Conservation (phyloP, 345 rosid species). For the Microcos paniculata region DNA sequence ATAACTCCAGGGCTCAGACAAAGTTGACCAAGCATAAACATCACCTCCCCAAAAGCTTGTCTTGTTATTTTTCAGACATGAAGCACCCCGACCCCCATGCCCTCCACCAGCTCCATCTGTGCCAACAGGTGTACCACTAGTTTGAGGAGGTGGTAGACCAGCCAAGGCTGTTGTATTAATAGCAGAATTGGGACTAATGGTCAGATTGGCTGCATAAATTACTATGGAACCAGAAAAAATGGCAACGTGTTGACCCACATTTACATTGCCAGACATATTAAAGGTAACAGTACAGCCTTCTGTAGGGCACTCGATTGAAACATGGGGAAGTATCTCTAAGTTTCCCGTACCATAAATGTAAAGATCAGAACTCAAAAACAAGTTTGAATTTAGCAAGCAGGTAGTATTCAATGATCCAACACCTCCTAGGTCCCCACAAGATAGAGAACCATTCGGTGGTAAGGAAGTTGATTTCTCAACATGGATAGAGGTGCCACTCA, state of each 20-base stretch:
- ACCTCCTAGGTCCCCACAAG: conserved; percentile 79
- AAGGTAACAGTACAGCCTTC: conserved; percentile 70
- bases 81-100: conserved; percentile 98
- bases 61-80: conserved; percentile 58
- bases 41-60: conserved; percentile 92
- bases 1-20: conserved; percentile 88
- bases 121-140: conserved; percentile 89
- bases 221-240: conserved; percentile 73
- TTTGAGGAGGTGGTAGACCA: conserved; percentile 90
- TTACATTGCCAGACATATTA: conserved; percentile 76
- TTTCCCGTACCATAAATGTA: conserved; percentile 65
- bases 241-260: conserved; percentile 60
- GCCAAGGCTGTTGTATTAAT: conserved; percentile 77
- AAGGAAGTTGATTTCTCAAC: conserved; percentile 22
- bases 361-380: conserved; percentile 59
- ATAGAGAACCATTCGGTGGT: conserved; percentile 32
- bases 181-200: conserved; percentile 55
- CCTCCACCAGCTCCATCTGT: conserved; percentile 96
- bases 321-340: conserved; percentile 70
- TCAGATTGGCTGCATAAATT: conserved; percentile 60
- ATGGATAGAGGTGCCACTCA: conserved; percentile 15
- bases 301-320: conserved; percentile 60
- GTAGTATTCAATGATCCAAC: conserved; percentile 88
- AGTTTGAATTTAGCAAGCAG: conserved; percentile 72
- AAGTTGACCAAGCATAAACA: conserved; percentile 86